phyloP scores from a whole-genome alignment of 2,329 filamentous ascomycete genomes.

The Stachybotrys chlorohalonatus region DNA sequence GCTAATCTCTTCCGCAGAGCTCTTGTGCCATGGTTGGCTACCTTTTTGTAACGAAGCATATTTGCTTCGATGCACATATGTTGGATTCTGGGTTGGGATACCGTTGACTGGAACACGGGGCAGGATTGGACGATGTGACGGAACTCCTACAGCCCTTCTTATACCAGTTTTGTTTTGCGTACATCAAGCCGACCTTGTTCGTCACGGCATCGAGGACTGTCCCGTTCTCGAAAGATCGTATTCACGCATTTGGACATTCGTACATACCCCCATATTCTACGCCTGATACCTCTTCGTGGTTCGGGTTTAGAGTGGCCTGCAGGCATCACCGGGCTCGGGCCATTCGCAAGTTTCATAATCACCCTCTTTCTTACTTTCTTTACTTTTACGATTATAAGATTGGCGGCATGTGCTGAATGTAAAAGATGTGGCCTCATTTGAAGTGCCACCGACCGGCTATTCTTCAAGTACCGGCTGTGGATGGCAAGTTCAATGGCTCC shows the following conservation, averaged over 20 bases:
- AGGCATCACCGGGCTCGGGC: neutral
- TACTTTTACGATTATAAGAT: neutral
- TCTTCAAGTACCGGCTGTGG: no score
- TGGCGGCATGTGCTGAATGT: no score
- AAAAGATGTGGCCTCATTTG: no score
- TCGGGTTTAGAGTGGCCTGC: neutral
- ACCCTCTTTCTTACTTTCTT: neutral
- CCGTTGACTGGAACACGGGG: neutral
- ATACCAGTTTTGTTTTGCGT: neutral
- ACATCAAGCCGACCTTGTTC: neutral
- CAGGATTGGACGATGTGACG: neutral
- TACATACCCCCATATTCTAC: neutral
- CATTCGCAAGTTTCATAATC: neutral
- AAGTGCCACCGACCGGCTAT: no score
- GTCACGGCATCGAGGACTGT: neutral
- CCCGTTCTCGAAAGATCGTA: neutral
- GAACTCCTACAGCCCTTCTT: neutral
- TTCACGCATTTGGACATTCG: neutral
- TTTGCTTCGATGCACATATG: neutral
- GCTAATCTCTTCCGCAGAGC: slow-evolving; percentile 23
- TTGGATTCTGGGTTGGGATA: neutral
- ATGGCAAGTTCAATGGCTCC: no score
- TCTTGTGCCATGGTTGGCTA: slow-evolving; percentile 42
- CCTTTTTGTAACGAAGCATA: slow-evolving; percentile 30
- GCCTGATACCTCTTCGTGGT: neutral